Evolutionary conservation across 805 yeast species (phyloP).

Genomic region (Metschnikowia kofuensis): DNA sequence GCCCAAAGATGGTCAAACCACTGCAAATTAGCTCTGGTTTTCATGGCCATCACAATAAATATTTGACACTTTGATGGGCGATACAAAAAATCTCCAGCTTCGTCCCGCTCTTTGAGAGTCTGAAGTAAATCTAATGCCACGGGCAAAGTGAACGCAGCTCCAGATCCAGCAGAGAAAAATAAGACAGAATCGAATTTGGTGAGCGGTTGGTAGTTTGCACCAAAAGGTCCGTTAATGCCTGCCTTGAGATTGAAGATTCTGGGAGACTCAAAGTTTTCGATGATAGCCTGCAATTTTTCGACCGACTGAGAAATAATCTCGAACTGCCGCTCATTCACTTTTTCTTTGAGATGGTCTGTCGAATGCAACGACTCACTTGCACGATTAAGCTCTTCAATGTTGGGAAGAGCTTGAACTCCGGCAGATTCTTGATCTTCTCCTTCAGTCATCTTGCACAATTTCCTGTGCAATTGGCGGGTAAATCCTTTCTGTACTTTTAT

Average conservation of each 20-base stretch:
- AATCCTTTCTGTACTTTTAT: conserved; percentile 43
- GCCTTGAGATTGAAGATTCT: conserved; percentile 29
- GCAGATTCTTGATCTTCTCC: conserved; percentile 8
- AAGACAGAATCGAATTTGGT: conserved; percentile 39
- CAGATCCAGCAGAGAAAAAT: conserved; percentile 44
- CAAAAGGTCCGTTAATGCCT: conserved; percentile 45
- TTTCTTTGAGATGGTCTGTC: conserved; percentile 1
- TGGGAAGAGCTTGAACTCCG: neutral
- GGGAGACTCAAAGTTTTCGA: conserved; percentile 6
- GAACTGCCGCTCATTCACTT: neutral
- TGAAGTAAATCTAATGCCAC: conserved; percentile 40
- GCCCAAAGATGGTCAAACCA: conserved; percentile 39
- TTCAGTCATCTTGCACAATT: conserved; percentile 21
- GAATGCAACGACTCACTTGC: conserved; percentile 2
- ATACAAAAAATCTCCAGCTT: conserved; percentile 28
- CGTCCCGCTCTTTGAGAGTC: conserved; percentile 25
- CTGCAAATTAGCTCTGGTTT: conserved; percentile 20
- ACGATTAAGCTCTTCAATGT: neutral
- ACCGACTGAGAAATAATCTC: conserved; percentile 5
- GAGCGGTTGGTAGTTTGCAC: conserved; percentile 41
- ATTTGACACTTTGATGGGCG: conserved; percentile 29
- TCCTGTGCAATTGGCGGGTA: conserved; percentile 34
- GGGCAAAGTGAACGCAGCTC: conserved; percentile 46
- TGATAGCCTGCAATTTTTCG: conserved; percentile 1
- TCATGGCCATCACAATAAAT: conserved; percentile 34